Evolutionary conservation across 495 filamentous ascomycete genomes (phyloP).

Genomic region (Bathelium albidoporum): DNA sequence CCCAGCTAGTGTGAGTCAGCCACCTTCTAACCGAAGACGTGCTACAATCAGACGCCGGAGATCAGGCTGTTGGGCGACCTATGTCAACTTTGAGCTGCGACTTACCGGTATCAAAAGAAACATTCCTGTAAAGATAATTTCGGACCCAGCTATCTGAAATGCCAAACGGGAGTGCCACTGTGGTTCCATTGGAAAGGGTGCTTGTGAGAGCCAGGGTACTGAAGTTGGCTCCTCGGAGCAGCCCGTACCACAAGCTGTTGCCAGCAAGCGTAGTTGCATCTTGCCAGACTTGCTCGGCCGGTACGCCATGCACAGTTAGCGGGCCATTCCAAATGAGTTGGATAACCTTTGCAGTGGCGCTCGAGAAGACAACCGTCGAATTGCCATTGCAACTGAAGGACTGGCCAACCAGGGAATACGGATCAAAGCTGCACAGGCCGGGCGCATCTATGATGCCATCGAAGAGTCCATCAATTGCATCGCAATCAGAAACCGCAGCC

Average conservation of each 20-base stretch:
- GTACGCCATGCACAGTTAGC: neutral
- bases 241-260: constrained; percentile 26
- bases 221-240: constrained; percentile 9
- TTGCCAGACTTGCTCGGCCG: constrained; percentile 16
- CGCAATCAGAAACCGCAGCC: constrained; percentile 28
- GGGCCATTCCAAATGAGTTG: constrained; percentile 22
- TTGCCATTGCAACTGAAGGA: constrained; percentile 17
- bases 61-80: neutral
- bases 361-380: constrained; percentile 2
- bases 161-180: constrained; percentile 7
- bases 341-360: constrained; percentile 17
- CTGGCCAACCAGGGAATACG: constrained; percentile 25
- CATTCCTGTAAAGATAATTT: constrained; percentile 18
- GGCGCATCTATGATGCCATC: constrained; percentile 34
- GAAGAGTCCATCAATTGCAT: constrained; percentile 31
- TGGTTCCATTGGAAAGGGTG: neutral
- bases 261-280: constrained; percentile 18
- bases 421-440: constrained; percentile 31
- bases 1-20: neutral
- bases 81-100: neutral
- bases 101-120: constrained; percentile 9
- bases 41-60: neutral
- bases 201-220: neutral
- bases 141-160: constrained; percentile 16
- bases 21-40: neutral